A percentile compares a stretch with the other conserved stretches of the same genome.
Evolutionary conservation across 1,284 basidiomycete species (phyloP).

Genomic region (Pisolithus thermaeus): DNA sequence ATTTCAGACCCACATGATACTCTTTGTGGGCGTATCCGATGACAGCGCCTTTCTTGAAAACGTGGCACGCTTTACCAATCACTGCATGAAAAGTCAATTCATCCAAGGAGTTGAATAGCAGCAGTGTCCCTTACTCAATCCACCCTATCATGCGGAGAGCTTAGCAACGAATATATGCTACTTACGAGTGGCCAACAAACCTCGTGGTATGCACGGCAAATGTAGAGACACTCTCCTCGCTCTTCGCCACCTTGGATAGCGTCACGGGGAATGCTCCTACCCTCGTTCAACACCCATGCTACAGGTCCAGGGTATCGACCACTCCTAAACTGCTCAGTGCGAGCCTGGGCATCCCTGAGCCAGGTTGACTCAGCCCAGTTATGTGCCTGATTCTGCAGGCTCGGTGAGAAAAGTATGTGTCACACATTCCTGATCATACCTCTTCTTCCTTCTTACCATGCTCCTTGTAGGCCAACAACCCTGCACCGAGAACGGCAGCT

Average conservation of each 20-base stretch:
- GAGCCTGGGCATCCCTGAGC: constrained; percentile 50
- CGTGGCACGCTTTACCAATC: constrained; percentile 57
- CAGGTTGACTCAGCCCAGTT: constrained; percentile 50
- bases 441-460: constrained; percentile 56
- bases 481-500: constrained; percentile 44
- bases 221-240: constrained; percentile 44
- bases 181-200: constrained; percentile 30
- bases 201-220: constrained; percentile 55
- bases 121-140: constrained; percentile 41
- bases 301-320: constrained; percentile 42
- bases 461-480: constrained; percentile 46
- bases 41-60: constrained; percentile 53
- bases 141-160: constrained; percentile 33
- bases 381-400: constrained; percentile 43
- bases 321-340: constrained; percentile 44
- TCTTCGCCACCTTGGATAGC: constrained; percentile 57
- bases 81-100: constrained; percentile 33
- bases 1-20: constrained; percentile 41
- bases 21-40: constrained; percentile 57
- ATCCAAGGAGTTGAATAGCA: background rate
- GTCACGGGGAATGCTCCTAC: constrained; percentile 49
- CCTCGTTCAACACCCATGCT: constrained; percentile 57
- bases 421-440: constrained; percentile 28
- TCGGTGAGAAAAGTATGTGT: background rate
- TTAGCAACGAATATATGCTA: constrained; percentile 6